Percentiles rank a stretch among this genome's conserved stretches.
These are phyloP conservation scores for Amaranthus palmeri DNA, from an alignment of 148 eudicot genomes.

Conservation along the genomic window DNA sequence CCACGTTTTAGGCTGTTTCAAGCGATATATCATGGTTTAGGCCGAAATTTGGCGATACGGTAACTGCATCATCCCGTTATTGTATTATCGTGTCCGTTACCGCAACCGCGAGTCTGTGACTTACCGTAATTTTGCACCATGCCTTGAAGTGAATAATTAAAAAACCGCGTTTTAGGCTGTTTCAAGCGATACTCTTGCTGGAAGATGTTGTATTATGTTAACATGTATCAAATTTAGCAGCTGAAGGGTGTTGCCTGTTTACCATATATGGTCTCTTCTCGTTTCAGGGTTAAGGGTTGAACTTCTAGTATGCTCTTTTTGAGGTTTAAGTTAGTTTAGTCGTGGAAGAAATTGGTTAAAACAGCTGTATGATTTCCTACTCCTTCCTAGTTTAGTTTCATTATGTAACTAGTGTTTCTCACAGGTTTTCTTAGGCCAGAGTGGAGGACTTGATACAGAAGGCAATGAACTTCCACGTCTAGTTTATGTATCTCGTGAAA, in stretches of 20 bases:
- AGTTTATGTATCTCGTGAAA: conserved; percentile 47
- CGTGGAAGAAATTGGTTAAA: not conserved
- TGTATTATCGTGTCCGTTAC: too few species aligned
- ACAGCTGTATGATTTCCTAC: not conserved
- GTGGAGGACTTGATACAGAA: conserved; percentile 47
- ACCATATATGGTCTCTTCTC: not conserved
- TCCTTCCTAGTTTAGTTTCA: not conserved
- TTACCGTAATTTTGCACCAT: too few species aligned
- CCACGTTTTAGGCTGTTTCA: too few species aligned
- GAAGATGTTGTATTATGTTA: not conserved
- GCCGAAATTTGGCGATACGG: too few species aligned
- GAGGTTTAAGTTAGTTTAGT: not conserved
- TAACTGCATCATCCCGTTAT: too few species aligned
- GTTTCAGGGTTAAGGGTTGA: not conserved
- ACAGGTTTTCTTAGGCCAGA: conserved; percentile 42
- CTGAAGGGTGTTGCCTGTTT: not conserved
- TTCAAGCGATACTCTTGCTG: not conserved
- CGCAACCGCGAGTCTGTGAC: too few species aligned
- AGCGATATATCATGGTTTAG: too few species aligned
- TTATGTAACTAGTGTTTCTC: conserved; percentile 11
- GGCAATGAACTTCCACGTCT: conserved; percentile 47
- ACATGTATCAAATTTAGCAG: not conserved
- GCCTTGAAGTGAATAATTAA: too few species aligned
- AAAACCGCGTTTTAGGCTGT: too few species aligned
- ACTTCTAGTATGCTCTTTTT: not conserved